Evolutionary conservation across 1,139 yeast genomes (phyloP).

Genomic region (Blastobotrys proliferans): DNA sequence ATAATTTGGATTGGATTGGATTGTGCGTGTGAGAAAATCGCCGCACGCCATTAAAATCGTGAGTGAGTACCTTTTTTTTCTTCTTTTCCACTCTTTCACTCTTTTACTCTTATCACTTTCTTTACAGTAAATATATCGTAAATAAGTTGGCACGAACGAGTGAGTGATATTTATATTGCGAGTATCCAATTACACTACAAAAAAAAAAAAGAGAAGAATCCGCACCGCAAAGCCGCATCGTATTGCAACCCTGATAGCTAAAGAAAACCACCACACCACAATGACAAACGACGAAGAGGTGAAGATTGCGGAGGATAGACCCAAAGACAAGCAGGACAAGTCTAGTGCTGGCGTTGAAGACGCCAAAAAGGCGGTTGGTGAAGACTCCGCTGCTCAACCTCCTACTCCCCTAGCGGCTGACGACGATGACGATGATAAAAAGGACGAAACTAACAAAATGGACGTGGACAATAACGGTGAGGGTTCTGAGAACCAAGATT

Average conservation of each 20-base stretch:
- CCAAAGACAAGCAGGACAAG: too few species aligned
- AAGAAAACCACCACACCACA: neutral
- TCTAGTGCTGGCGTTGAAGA: too few species aligned
- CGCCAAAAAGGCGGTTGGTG: neutral
- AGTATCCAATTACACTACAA: too few species aligned
- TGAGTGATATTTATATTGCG: too few species aligned
- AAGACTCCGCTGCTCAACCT: neutral
- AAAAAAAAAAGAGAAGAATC: too few species aligned
- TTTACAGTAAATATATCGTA: too few species aligned
- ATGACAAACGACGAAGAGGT: neutral
- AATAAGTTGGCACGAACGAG: too few species aligned
- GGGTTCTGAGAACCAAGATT: constrained; percentile 1
- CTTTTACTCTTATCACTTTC: neutral
- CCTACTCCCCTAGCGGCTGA: neutral
- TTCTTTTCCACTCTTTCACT: constrained; percentile 1
- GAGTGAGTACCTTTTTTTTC: neutral
- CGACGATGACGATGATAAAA: constrained; percentile 5
- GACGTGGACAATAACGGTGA: constrained; percentile 14
- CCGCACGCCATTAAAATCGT: too few species aligned
- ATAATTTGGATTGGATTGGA: too few species aligned
- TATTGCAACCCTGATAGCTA: too few species aligned
- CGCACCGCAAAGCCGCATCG: too few species aligned
- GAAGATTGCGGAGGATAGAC: neutral
- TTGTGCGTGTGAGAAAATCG: constrained; percentile 1
- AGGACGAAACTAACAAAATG: constrained; percentile 16